These are phyloP conservation scores for Ilyonectria destructans DNA, from an alignment of 2,329 filamentous ascomycete genomes.

Conservation along the genomic window DNA sequence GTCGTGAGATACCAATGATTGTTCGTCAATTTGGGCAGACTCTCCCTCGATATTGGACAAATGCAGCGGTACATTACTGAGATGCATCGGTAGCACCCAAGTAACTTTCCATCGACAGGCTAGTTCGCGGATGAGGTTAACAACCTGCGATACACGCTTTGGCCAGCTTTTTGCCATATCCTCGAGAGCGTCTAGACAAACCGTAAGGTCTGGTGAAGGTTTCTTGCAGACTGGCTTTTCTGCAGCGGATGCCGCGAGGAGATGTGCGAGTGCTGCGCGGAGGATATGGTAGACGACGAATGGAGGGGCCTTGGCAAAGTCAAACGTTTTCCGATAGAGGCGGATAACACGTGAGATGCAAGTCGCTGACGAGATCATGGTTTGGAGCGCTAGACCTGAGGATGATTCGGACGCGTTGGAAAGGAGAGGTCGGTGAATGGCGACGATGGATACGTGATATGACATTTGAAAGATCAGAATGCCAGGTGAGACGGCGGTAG, in stretches of 20 bases:
- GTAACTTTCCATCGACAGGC: slow-evolving; percentile 1
- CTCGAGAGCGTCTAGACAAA: not conserved
- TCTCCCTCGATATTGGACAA: not conserved
- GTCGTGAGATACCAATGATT: not conserved
- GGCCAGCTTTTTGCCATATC: not conserved
- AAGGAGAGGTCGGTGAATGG: not conserved
- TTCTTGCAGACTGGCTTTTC: not conserved
- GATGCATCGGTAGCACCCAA: not conserved
- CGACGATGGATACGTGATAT: not conserved
- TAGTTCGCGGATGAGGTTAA: not conserved
- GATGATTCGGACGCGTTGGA: not conserved
- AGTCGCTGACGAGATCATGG: not conserved
- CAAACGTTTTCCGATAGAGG: not conserved
- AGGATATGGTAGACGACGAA: not conserved
- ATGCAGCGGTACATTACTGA: not conserved
- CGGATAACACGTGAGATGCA: not conserved
- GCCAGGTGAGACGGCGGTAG: not conserved
- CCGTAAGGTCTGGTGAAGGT: not conserved
- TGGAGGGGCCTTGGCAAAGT: not conserved
- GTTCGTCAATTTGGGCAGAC: not conserved
- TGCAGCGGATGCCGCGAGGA: not conserved
- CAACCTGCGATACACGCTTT: not conserved
- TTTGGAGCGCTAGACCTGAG: not conserved
- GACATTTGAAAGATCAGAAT: not conserved
- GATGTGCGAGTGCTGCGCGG: not conserved